Base-by-base conservation (phyloP, 2,329 filamentous ascomycete genomes). In the Alternaria gansuensis region DNA sequence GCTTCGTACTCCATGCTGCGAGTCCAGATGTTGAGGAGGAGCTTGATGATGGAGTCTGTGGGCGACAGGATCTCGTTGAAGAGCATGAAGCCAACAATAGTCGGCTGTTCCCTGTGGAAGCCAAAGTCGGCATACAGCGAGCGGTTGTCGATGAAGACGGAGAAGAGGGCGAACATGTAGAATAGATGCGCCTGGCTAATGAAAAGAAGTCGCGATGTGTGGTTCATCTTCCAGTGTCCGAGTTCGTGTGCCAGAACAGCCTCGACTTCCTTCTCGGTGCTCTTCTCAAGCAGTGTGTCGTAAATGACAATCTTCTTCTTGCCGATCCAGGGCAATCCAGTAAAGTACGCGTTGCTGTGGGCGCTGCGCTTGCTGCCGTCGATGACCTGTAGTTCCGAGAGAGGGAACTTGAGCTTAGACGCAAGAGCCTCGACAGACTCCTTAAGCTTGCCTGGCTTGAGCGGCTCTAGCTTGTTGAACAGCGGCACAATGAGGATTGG, bases 261-360 rank as follows among this genome's bases (percentile, higher is more conserved):
- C 59, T 97, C 92, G 39, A 99, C 93, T 79, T 99, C 95, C 74
- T 95, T 86, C 4, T 91, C 88, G 63, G 93, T 88, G 77, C 90
- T 95, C 86, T 98, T 97, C 80, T 97, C 94, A 63, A 99, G 93
- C 64, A 99, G 82, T 5, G 96, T 99, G 77, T 99, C 95, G 77
- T 97, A 99, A 75, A 99, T 96, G 73, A 99, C 95, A 82, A 99
- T 99, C 83, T 98, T 96, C 86, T 98, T 98, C 86, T 97, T 97
- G 44, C 74, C 74, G 40, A 76, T 74, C 93, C 94, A 99, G 40
- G 95, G 95, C 55, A 99, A 86, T 60, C 95, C 95, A 71, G 96
- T 97, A 82, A 99, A 99, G 80, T 96, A 96, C 21, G 92, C 91
- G 74, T 96, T 96, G 81, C 90, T 93, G 81, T 96, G 92, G 24